Percentiles rank a stretch among this genome's conserved stretches.
phyloP scores from a whole-genome alignment of 1,284 basidiomycete species.

The Pseudozyma sp. region DNA sequence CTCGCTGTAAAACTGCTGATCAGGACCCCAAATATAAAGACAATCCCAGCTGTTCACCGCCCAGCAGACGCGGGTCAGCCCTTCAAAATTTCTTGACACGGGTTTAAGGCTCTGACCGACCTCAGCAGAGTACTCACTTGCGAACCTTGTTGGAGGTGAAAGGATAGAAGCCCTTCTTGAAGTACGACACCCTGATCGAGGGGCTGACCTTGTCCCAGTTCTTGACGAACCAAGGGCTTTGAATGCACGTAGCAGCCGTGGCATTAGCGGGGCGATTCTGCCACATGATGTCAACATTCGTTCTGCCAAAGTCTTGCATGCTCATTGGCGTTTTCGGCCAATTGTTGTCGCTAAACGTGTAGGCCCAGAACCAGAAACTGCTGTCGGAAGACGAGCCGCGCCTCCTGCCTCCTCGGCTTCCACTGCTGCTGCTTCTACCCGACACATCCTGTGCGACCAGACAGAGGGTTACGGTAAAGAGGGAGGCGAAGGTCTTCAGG shows the following conservation, averaged over 20 bases:
- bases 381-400: background rate
- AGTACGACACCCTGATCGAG: slow-evolving; percentile 6
- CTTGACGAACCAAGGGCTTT: slow-evolving; percentile 15
- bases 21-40: slow-evolving; percentile 19
- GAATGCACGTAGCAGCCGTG: slow-evolving; percentile 12
- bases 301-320: slow-evolving; percentile 4
- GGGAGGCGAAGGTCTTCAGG: background rate
- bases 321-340: slow-evolving; percentile 6
- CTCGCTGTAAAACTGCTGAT: slow-evolving; percentile 10
- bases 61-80: background rate
- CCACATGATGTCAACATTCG: slow-evolving; percentile 12
- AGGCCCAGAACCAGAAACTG: slow-evolving; percentile 7
- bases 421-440: slow-evolving; percentile 1
- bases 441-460: background rate
- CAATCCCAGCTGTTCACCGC: slow-evolving; percentile 7
- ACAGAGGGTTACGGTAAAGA: background rate
- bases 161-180: background rate
- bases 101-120: too few species aligned
- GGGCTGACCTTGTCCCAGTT: slow-evolving; percentile 12
- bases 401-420: background rate
- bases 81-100: background rate
- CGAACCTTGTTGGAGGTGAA: slow-evolving; percentile 1
- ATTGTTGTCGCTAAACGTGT: background rate
- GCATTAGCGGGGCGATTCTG: slow-evolving; percentile 8
- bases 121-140: slow-evolving; percentile 6